Evolutionary conservation across 768 basidiomycete genomes (phyloP).

Genomic region (Bullera alba): DNA sequence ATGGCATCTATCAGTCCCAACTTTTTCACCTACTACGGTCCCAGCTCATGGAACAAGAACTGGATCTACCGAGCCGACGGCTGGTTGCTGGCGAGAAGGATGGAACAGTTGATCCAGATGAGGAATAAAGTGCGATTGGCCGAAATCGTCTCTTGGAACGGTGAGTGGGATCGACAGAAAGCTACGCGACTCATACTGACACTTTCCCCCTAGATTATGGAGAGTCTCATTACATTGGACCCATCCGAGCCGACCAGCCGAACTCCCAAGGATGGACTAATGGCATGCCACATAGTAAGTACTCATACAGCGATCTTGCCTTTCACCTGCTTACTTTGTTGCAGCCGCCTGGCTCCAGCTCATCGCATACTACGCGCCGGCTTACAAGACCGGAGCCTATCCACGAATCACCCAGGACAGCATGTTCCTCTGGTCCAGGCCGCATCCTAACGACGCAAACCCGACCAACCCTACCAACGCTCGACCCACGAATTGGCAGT

Average conservation of each 20-base stretch:
- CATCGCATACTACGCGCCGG: constrained; percentile 34
- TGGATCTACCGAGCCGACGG: constrained; percentile 47
- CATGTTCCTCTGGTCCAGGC: constrained; percentile 40
- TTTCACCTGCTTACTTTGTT: neutral
- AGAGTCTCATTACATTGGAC: constrained; percentile 41
- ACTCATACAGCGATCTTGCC: neutral
- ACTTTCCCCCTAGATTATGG: constrained; percentile 27
- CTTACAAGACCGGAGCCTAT: constrained; percentile 44
- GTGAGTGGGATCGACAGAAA: constrained; percentile 26
- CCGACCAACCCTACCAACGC: constrained; percentile 27
- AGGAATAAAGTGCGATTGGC: constrained; percentile 42
- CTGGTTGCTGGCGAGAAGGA: constrained; percentile 43
- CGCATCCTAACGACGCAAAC: constrained; percentile 36
- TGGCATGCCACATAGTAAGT: constrained; percentile 37
- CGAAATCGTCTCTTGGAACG: constrained; percentile 48
- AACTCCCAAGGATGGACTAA: constrained; percentile 40
- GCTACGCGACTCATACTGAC: neutral
- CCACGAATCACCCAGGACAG: constrained; percentile 29
- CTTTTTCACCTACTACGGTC: constrained; percentile 47
- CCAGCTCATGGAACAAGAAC: constrained; percentile 43
- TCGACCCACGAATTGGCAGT: constrained; percentile 19
- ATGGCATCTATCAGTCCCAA: constrained; percentile 43
- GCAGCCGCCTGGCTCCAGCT: constrained; percentile 26
- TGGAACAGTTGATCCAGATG: constrained; percentile 43
- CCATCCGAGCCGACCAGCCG: constrained; percentile 37